Conservation (phyloP, 371 early-diverging fungal genomes). For the Pancytospora epiphaga region DNA sequence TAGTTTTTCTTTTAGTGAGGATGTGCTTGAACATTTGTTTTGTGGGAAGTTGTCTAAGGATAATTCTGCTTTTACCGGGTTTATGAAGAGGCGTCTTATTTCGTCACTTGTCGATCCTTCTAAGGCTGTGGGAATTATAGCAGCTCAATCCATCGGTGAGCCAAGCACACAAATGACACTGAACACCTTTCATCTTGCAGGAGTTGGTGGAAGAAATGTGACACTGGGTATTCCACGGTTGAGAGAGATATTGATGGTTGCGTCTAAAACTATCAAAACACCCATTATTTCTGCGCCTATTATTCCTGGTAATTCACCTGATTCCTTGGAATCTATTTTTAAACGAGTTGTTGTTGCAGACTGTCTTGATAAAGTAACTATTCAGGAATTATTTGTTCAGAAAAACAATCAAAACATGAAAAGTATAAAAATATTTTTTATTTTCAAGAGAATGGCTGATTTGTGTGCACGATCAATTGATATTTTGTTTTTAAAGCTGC, state of each 20-base stretch:
- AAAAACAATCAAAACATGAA: constrained; percentile 22
- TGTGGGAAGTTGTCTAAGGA: background rate
- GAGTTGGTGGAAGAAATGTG: constrained; percentile 93
- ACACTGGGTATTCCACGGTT: constrained; percentile 99
- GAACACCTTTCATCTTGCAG: constrained; percentile 99
- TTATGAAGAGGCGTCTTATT: constrained; percentile 30
- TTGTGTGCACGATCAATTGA: constrained; percentile 18
- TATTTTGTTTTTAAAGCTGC: constrained; percentile 37
- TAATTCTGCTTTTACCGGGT: constrained; percentile 16
- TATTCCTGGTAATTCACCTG: constrained; percentile 28
- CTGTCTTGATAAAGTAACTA: constrained; percentile 28
- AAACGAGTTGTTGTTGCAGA: constrained; percentile 31
- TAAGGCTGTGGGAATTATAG: constrained; percentile 90
- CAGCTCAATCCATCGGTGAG: constrained; percentile 96
- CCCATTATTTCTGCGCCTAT: constrained; percentile 81
- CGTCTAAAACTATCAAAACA: constrained; percentile 79
- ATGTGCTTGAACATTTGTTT: background rate
- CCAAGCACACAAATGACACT: constrained; percentile 99
- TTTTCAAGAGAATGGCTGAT: constrained; percentile 16
- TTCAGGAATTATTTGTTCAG: constrained; percentile 41
- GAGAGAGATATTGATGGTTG: constrained; percentile 96
- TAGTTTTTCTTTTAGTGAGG: background rate
- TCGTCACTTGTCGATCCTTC: constrained; percentile 75
- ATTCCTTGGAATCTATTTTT: constrained; percentile 10
- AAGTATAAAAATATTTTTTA: constrained; percentile 33